Evolutionary conservation across 169 alveolate species (phyloP).

Genomic region (Cyclospora cayetanensis): DNA sequence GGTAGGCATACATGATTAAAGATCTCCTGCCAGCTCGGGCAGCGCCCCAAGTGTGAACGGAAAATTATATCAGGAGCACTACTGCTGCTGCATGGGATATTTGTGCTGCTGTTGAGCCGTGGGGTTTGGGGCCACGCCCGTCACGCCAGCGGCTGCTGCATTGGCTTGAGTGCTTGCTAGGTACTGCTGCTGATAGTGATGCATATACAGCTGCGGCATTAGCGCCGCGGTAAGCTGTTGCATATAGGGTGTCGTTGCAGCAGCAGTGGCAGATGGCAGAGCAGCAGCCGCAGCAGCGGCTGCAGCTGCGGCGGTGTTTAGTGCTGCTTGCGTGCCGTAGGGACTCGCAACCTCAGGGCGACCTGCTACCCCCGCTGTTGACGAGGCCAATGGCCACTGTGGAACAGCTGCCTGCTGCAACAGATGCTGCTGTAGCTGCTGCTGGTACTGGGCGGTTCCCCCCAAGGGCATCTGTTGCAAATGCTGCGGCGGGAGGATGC

Average conservation of each 20-base stretch:
- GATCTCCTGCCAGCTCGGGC: no score
- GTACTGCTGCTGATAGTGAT: conserved; percentile 67
- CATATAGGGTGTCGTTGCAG: conserved; percentile 52
- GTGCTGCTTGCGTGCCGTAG: conserved; percentile 42
- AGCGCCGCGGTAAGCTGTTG: conserved; percentile 68
- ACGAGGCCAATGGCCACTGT: conserved; percentile 4
- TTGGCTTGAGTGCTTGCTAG: conserved; percentile 49
- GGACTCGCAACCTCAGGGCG: conserved; percentile 44
- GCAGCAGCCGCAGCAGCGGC: conserved; percentile 35
- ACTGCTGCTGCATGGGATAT: conserved; percentile 30
- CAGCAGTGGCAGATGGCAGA: not conserved
- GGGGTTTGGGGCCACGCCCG: conserved; percentile 3
- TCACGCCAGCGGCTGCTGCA: conserved; percentile 56
- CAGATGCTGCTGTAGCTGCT: conserved; percentile 61
- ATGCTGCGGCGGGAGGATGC: conserved; percentile 37
- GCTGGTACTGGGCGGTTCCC: conserved; percentile 24
- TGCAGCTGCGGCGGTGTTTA: conserved; percentile 17
- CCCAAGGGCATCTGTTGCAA: conserved; percentile 53
- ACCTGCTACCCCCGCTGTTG: not conserved
- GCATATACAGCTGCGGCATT: conserved; percentile 55
- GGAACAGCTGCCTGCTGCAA: conserved; percentile 46
- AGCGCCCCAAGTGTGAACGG: no score
- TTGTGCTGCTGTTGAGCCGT: conserved; percentile 43
- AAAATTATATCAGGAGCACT: no score
- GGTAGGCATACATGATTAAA: no score